Evolutionary conservation across 345 rosid species (phyloP), one percentile per base, ranked within the genome.

Genomic region (Reutealis trisperma): DNA sequence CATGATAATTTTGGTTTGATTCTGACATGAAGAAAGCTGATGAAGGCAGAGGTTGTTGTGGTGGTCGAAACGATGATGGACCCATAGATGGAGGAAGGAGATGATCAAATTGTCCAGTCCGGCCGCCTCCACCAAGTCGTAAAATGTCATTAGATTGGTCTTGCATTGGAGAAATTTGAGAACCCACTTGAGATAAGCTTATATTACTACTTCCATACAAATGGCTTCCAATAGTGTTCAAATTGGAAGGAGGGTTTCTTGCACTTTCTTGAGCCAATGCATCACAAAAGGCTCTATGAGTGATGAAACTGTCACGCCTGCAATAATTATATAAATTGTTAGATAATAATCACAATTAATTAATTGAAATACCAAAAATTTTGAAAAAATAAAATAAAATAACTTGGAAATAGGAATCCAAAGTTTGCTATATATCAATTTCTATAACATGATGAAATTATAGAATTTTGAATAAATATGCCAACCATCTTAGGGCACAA

Each of bases 241-340:
- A 85, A 27, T 78, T 75, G 64, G 73, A 45, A 22, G 92, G 85
- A 63, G 92, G 91, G 79, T 90, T 91, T 71, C 96, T 87, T 11
- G 91, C 91, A 84, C 91, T 90, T 78, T 91, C 94, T 71, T 89
- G 94, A 83, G 96, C 96, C 71, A 91, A 76, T 58, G 96, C 96
- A 75, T 91, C 96, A 70, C 96, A 91, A 76, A 91, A 91, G 32
- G 96, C 96, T 67, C 96, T 84, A 78, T 91, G 96, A 19, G 96
- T 90, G 76, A 91, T 90, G 66, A 91, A 91, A 79, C 94, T 91
- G 78, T 91, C 96, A 11, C 96, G 89, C 87, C 96, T 91, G 89
- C 78, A 79, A 34, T 67, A 73, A 69, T 22, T 45, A 70, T 7
- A n/a, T 21, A n/a, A 70, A 5, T 15, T 18, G 16, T 62, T 52